Conservation (phyloP, 2,329 filamentous ascomycete species). For the Aspergillus arachidicola region DNA sequence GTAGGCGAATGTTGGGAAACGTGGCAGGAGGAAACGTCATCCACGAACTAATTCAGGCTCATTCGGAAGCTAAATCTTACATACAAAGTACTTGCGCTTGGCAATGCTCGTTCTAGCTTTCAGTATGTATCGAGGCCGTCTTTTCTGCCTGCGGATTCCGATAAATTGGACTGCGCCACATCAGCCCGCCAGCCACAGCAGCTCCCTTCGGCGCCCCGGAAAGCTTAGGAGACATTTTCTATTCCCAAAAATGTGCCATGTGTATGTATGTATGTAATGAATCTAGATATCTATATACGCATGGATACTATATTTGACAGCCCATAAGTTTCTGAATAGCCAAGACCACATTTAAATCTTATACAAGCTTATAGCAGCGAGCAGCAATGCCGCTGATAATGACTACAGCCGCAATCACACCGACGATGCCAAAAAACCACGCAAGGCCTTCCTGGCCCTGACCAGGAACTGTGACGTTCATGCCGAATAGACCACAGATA, state of each 20-base stretch:
- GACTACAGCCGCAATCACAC: conserved; percentile 48
- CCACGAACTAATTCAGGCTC: not conserved
- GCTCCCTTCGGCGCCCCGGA: too few relatives aligned
- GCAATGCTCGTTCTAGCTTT: not conserved
- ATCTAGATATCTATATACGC: not conserved
- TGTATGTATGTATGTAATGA: not conserved
- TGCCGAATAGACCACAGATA: conserved; percentile 66
- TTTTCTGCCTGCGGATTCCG: not conserved
- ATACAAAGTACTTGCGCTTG: not conserved
- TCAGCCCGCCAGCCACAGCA: not conserved
- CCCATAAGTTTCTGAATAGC: not conserved
- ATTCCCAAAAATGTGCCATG: not conserved
- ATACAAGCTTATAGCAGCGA: conserved; percentile 46
- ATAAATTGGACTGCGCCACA: not conserved
- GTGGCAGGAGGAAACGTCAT: not conserved
- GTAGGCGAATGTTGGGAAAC: conserved; percentile 3
- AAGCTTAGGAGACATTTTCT: not conserved
- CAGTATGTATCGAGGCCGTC: not conserved
- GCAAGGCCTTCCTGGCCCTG: conserved; percentile 33
- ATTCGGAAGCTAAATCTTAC: not conserved
- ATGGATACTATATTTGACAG: not conserved
- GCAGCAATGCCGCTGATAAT: conserved; percentile 41
- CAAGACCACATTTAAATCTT: conserved; percentile 9
- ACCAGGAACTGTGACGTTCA: conserved; percentile 54
- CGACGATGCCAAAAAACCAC: conserved; percentile 55